Base-by-base conservation (phyloP, 1,139 yeast genomes). In the Debaryomyces udenii region DNA sequence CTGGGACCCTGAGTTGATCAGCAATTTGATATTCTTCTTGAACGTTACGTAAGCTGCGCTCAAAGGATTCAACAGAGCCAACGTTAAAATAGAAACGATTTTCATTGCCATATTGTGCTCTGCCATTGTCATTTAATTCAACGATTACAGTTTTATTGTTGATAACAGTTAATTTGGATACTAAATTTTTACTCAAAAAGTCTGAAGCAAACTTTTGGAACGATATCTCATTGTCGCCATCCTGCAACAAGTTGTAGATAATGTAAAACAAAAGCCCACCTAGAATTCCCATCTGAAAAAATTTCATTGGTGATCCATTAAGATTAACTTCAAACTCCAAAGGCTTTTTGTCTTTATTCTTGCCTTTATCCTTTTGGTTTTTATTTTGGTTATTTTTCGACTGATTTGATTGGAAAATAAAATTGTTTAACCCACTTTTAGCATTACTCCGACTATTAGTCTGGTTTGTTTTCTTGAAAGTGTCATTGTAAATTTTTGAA, bases 31-130 rank as follows among this genome's bases (percentile, higher is more conserved):
- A 76, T 42, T 79, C 79, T 41, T 81, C 80, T 63, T 90, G 97
- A 24, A 86, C 82, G 38, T 77, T 79, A 45, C 83, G 87, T 59
- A 94, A 72, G 50, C 84, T 85, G 44, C 84, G 81, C 66, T 94
- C 99, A 64, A 94, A 93, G n/a, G 83, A 72, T 53, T 90, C 97
- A 17, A 91, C 81, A 0, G 96, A 87, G 4, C 99, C 99, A 56
- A 94, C 89, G 33, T 87, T 81, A 67, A 94, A 94, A 43, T 59
- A 61, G 43, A 56, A 66, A 22, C 50, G 48, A 4, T 52, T 55
- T 11, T 50, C 51, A 23, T 52, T 48, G 15, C 11, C 17, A 42
- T 53, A 59, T 40, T 66, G 70, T 4, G 59, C 50, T 40, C 56
- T 55, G 9, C 74, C 77, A 34, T 55, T 53, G 7, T 69, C 74